Evolutionary conservation across 2,329 filamentous ascomycete species (phyloP), one percentile per base, ranked within the genome.

Genomic region (Cercospora zeae-maydis): DNA sequence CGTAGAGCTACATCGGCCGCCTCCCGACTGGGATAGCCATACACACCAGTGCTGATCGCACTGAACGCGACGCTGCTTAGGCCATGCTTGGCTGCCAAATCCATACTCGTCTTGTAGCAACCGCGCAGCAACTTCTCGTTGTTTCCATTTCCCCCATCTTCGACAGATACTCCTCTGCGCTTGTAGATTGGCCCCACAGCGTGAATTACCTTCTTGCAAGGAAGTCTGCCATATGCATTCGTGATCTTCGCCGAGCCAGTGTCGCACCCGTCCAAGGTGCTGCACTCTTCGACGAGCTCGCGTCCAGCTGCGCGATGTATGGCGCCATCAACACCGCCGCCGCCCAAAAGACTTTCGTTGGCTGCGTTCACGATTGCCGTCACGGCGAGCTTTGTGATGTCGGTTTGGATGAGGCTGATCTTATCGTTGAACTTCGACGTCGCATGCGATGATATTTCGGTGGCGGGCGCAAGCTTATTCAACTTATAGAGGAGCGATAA

Each of bases 281-380:
- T 76, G 76, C 93, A 97, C 78, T 95, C 93, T 8, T 80, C 72
- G 19, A 87, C 67, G 0, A 98, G 84, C 0, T 76, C 76, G 0
- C 79, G 84, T 0, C 95, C 95, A 0, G 95, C 93, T 42, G 89
- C 92, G 31, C 83, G 77, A 75, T 98, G 95, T 70, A 98, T 97
- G 30, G 92, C 79, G 39, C 81, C 81, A 62, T 83, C 81, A 14
- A 98, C 92, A 36, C 95, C 95, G n/a, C 92, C 92, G 58, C 95
- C 95, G 59, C 93, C 92, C 0, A 90, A 82, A 0, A 98, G 85
- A 1, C 83, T 83, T 9, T 77, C 78, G 76, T 98, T 98, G 49
- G 95, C 93, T 0, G 95, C 93, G 75, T 98, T 98, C 75, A 98
- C 93, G 69, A 97, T 95, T 67, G 89, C 89, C 72, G 92, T 91